Conservation (phyloP, 768 basidiomycete genomes). For the Mycena capillaripes region DNA sequence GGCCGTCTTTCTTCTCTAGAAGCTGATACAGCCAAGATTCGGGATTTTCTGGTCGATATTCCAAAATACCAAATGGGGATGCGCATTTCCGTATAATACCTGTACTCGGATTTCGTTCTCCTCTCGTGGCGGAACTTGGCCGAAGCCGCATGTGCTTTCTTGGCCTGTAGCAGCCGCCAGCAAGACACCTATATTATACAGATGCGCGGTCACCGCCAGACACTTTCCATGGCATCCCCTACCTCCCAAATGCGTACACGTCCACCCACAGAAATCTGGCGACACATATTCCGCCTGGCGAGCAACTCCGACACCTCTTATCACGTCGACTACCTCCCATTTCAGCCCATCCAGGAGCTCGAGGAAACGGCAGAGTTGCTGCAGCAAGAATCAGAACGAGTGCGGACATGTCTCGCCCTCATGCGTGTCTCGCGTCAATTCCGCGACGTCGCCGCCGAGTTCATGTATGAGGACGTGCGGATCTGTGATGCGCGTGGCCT, state of each 20-base stretch:
- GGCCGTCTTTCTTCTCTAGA: too few relatives aligned
- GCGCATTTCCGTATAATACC: too few relatives aligned
- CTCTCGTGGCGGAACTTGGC: too few relatives aligned
- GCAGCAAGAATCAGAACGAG: neutral
- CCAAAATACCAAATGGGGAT: too few relatives aligned
- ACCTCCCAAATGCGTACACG: neutral
- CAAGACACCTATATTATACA: too few relatives aligned
- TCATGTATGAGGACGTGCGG: conserved; percentile 30
- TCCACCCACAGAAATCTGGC: conserved; percentile 31
- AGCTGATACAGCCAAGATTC: too few relatives aligned
- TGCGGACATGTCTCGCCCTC: conserved; percentile 23
- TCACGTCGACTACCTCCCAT: conserved; percentile 24
- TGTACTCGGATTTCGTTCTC: too few relatives aligned
- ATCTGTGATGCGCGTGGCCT: conserved; percentile 16
- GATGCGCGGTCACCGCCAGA: too few relatives aligned
- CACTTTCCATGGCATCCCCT: too few relatives aligned
- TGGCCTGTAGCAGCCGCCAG: too few relatives aligned
- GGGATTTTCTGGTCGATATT: too few relatives aligned
- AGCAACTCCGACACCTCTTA: neutral
- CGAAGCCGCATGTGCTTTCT: too few relatives aligned
- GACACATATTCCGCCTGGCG: conserved; percentile 23
- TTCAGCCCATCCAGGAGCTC: conserved; percentile 26
- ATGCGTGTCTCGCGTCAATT: conserved; percentile 19
- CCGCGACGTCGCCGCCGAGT: conserved; percentile 21
- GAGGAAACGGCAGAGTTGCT: conserved; percentile 7